These are phyloP conservation scores for Scheffersomyces stambukii DNA, from an alignment of 1,139 yeast species.

Conservation along the genomic window DNA sequence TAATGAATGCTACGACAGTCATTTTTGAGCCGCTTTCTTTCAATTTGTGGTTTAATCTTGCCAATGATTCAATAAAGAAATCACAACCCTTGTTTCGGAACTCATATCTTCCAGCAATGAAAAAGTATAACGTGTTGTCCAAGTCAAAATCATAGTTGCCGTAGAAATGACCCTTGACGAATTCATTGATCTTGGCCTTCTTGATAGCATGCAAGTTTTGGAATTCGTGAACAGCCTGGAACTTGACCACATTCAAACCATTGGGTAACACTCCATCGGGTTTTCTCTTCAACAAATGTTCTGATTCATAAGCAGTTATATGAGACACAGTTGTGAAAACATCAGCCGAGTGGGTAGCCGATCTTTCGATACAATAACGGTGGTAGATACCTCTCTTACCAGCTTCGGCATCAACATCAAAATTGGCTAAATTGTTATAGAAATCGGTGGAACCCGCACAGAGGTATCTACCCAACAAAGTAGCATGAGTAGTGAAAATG, in stretches of 20 bases:
- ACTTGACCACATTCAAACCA: constrained; percentile 92
- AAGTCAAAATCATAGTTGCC: constrained; percentile 94
- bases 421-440: constrained; percentile 83
- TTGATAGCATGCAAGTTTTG: constrained; percentile 91
- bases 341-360: constrained; percentile 94
- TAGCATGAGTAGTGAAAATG: constrained; percentile 96
- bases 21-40: constrained; percentile 79
- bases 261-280: constrained; percentile 98
- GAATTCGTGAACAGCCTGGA: constrained; percentile 96
- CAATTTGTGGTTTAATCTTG: constrained; percentile 83
- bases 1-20: constrained; percentile 96
- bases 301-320: constrained; percentile 92
- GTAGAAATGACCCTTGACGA: constrained; percentile 94
- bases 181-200: constrained; percentile 90
- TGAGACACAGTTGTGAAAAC: constrained; percentile 97
- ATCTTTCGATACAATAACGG: constrained; percentile 92
- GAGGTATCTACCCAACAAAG: constrained; percentile 86
- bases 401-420: constrained; percentile 97
- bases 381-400: constrained; percentile 97
- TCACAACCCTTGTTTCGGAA: constrained; percentile 96
- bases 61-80: constrained; percentile 88
- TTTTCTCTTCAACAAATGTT: constrained; percentile 86
- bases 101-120: constrained; percentile 97
- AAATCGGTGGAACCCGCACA: constrained; percentile 97
- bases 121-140: constrained; percentile 89